Evolutionary conservation across 768 basidiomycete genomes (phyloP).

Genomic region (Suillus lakei): DNA sequence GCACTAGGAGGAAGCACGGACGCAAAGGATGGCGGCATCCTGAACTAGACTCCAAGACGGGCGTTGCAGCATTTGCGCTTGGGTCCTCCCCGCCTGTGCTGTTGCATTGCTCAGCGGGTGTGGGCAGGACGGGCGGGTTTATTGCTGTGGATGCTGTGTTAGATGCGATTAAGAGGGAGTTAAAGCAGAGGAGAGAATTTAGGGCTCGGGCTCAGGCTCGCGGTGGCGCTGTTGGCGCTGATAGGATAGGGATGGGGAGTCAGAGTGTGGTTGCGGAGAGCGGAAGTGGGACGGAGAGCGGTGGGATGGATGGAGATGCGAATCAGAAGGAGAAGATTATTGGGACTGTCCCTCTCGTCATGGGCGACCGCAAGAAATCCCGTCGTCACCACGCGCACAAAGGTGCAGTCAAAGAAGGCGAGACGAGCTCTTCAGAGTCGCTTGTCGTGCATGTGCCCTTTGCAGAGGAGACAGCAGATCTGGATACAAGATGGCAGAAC

Average conservation of each 20-base stretch:
- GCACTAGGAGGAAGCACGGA: slow-evolving; percentile 13
- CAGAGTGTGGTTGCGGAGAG: background rate
- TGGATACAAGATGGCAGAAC: slow-evolving; percentile 23
- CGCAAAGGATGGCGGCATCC: slow-evolving; percentile 35
- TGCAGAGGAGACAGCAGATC: slow-evolving; percentile 19
- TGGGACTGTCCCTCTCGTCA: slow-evolving; percentile 30
- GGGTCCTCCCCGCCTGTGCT: slow-evolving; percentile 61
- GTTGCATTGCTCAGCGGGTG: slow-evolving; percentile 92
- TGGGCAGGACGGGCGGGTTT: slow-evolving; percentile 93
- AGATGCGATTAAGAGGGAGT: slow-evolving; percentile 70
- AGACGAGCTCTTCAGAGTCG: slow-evolving; percentile 22
- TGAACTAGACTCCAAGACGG: slow-evolving; percentile 57
- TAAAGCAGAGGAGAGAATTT: slow-evolving; percentile 41
- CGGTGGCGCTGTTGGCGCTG: background rate
- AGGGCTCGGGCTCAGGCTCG: slow-evolving; percentile 3
- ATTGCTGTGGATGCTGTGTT: slow-evolving; percentile 89
- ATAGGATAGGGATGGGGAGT: slow-evolving; percentile 13
- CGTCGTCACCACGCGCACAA: slow-evolving; percentile 15
- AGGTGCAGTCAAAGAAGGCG: slow-evolving; percentile 11
- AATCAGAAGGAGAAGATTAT: slow-evolving; percentile 9
- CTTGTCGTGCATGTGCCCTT: slow-evolving; percentile 37
- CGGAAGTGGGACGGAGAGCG: slow-evolving; percentile 8
- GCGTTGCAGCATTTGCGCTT: slow-evolving; percentile 57
- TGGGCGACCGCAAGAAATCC: slow-evolving; percentile 32
- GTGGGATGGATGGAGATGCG: slow-evolving; percentile 33